Evolutionary conservation across 768 basidiomycete species (phyloP), one percentile per base, ranked within the genome.

Genomic region (Clavaria fumosa): DNA sequence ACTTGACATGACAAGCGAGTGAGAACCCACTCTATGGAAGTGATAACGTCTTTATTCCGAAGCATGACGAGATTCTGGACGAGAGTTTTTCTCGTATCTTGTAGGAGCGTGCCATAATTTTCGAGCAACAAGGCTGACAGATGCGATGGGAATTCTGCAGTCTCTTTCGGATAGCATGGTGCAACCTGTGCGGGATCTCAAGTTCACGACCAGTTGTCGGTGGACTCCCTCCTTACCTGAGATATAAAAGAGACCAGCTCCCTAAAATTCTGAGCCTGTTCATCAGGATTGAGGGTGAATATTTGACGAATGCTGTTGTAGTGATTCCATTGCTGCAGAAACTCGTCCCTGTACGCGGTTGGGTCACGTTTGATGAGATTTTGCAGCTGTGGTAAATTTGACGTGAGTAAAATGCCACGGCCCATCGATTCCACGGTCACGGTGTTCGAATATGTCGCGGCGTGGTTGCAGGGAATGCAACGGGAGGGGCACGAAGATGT

Each of bases 321-420:
- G 56, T 93, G 86, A 43, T 84, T 85, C 80, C 89, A 95, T 66
- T 99, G 93, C 45, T 88, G 88, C 11, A 90, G 53, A 48, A 97
- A 99, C 49, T 99, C 95, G 43, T 97, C 93, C 53, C 74, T 81
- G 64, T 99, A 97, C 0, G 73, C 78, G 6, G 62, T 57, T 3
- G 93, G 84, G 54, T 95, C 88, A 31, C 95, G 72, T 54, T 99
- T 99, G 56, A 99, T 90, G 37, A 97, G 67, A 54, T 96, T 96
- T 56, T 97, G 93, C 5, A 99, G 69, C 52, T 95, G 88, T 0
- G 95, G 91, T 6, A 96, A 72, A 52, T 93, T 93, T 11, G 83
- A 72, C 22, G 85, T 79, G 46, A 93, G 70, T 39, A 89, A 68
- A 36, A 80, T 66, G 34, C 82, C 83, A 40, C 84, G 68, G 46